Conservation (phyloP, 2,329 filamentous ascomycete genomes). For the Fusarium albosuccineum region DNA sequence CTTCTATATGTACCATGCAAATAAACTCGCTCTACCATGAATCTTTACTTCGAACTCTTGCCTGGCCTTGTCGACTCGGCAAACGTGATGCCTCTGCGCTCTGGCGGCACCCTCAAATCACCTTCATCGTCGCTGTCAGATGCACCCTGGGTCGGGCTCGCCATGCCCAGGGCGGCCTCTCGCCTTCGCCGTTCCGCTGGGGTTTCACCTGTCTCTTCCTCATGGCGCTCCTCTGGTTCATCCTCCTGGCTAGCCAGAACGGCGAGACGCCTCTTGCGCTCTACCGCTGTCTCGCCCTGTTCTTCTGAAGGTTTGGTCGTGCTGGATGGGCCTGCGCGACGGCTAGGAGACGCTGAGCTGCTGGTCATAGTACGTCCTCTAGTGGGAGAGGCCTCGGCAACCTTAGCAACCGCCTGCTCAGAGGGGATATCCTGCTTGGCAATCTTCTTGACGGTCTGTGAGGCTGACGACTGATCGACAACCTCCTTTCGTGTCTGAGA, state of each 20-base stretch:
- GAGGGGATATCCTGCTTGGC: conserved; percentile 57
- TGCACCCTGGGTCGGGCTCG: conserved; percentile 56
- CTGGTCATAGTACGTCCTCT: conserved; percentile 9
- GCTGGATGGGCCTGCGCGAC: conserved; percentile 22
- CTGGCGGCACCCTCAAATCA: conserved; percentile 64
- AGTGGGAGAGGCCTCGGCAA: conserved; percentile 32
- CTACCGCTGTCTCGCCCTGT: conserved; percentile 75
- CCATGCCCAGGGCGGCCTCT: conserved; percentile 78
- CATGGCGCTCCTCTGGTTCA: conserved; percentile 28
- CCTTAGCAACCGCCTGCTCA: conserved; percentile 36
- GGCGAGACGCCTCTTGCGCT: conserved; percentile 74
- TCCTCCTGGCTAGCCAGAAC: conserved; percentile 61
- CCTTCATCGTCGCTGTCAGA: conserved; percentile 66
- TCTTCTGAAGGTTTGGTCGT: conserved; percentile 39
- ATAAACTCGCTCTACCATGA: conserved; percentile 26
- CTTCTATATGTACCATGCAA: conserved; percentile 40
- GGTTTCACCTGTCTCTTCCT: conserved; percentile 56
- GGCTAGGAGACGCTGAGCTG: conserved; percentile 33
- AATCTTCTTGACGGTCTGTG: conserved; percentile 62
- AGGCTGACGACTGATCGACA: conserved; percentile 64
- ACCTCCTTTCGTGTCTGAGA: conserved; percentile 70
- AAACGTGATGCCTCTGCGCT: conserved; percentile 71
- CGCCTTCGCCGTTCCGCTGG: conserved; percentile 80
- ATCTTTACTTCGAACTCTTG: conserved; percentile 27
- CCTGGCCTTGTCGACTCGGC: conserved; percentile 59